Evolutionary conservation across 352 stramenopile genomes (phyloP).

Genomic region (Phytophthora foliorum): DNA sequence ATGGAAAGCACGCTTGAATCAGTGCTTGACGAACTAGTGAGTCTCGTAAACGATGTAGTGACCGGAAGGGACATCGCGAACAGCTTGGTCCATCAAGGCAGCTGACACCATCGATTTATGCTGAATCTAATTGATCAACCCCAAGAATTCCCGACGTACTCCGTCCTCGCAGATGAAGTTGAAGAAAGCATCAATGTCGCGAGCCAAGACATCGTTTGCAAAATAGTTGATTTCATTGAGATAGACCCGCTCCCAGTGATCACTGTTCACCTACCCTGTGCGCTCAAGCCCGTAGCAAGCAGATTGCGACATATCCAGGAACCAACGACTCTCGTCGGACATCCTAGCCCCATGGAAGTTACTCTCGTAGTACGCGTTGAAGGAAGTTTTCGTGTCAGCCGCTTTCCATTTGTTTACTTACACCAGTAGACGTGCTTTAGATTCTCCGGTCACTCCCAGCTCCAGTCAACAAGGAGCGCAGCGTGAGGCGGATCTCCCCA

Average conservation of each 20-base stretch:
- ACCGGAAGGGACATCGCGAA: not conserved
- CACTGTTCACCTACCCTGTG: not conserved
- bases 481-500: constrained; percentile 4
- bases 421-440: constrained; percentile 1
- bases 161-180: constrained; percentile 4
- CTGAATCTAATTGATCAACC: constrained; percentile 2
- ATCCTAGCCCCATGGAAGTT: not conserved
- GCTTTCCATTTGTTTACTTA: constrained; percentile 6
- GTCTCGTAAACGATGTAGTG: constrained; percentile 9
- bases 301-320: constrained; percentile 1
- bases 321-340: not conserved
- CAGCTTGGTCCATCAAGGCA: not conserved
- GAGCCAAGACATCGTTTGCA: not conserved
- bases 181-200: constrained; percentile 12
- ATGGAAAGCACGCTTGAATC: not conserved
- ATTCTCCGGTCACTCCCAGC: constrained; percentile 6
- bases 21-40: not conserved
- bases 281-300: constrained; percentile 1
- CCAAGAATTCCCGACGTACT: not conserved
- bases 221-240: not conserved
- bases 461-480: constrained; percentile 6
- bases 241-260: not conserved
- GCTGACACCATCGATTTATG: not conserved
- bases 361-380: not conserved
- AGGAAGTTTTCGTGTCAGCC: not conserved